Evolutionary conservation across 768 basidiomycete species (phyloP), one percentile per base, ranked within the genome.

Genomic region (Cubamyces sp.): DNA sequence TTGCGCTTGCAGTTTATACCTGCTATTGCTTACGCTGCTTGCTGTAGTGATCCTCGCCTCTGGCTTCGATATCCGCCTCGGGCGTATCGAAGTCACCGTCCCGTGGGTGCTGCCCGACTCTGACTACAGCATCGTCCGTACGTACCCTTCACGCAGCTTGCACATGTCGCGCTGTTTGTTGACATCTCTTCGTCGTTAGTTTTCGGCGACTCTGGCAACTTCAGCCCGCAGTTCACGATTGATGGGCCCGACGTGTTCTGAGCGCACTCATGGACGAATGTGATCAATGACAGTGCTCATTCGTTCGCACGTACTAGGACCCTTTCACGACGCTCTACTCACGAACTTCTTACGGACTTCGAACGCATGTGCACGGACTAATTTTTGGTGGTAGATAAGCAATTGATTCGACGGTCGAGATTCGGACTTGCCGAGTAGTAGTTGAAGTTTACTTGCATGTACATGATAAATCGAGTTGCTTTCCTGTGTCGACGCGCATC

Each of bases 171-270:
- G 26, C 0, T 2, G 39, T 7, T 34, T 3, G 18, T 30, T 45
- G 26, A 39, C 30, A 3, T 21, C n/a, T 12, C n/a, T 4, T 4
- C 47, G 46, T 30, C 16, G 0, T 12, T 48, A 81, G 81, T 82
- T 45, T 80, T 80, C 57, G 81, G 81, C 21, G 79, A 81, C 66
- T 82, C 81, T 40, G 80, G 79, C 34, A 77, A 82, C 67, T 69
- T 68, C 56, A 80, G 79, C 64, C 72, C 74, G 1, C 56, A 61
- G 28, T 81, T 81, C 71, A 71, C 68, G 23, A 74, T 81, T 62
- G 53, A 58, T 9, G 54, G 60, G 5, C 48, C 47, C 1, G 21
- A 8, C 25, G 6, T 34, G 2, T 43, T 59, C 57, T 59, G 49
- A 59, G 30, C 21, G 8, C 42, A n/a, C n/a, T n/a, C n/a, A n/a